Evolutionary conservation across 1,284 basidiomycete genomes (phyloP).

Genomic region (Apiotrichum domesticum): DNA sequence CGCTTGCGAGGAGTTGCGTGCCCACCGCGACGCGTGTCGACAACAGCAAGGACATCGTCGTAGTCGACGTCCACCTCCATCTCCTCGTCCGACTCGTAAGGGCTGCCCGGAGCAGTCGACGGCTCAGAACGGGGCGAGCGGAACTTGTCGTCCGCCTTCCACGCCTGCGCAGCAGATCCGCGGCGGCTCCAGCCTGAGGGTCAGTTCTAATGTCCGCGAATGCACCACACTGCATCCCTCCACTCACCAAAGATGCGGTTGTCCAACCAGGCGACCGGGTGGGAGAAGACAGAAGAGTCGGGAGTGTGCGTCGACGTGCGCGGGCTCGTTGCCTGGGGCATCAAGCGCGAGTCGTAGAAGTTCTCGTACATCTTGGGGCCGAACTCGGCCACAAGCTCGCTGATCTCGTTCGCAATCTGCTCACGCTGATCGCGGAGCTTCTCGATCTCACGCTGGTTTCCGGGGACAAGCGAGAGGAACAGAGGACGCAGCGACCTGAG

Average conservation of each 20-base stretch:
- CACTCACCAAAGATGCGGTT: slow-evolving; percentile 44
- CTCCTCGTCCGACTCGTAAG: slow-evolving; percentile 44
- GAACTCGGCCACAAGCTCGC: slow-evolving; percentile 78
- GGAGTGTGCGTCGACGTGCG: slow-evolving; percentile 31
- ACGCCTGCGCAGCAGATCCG: slow-evolving; percentile 38
- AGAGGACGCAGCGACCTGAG: slow-evolving; percentile 82
- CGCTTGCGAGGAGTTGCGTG: slow-evolving; percentile 23
- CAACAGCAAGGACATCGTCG: slow-evolving; percentile 48
- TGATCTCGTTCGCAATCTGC: slow-evolving; percentile 78
- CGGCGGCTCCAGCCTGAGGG: slow-evolving; percentile 34
- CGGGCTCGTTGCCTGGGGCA: slow-evolving; percentile 78
- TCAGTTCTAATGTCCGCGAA: slow-evolving; percentile 5
- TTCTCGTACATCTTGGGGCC: slow-evolving; percentile 83
- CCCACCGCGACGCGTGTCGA: slow-evolving; percentile 33
- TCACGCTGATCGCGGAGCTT: slow-evolving; percentile 73
- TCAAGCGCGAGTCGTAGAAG: slow-evolving; percentile 79
- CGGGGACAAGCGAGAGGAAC: slow-evolving; percentile 82
- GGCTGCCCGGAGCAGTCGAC: slow-evolving; percentile 34
- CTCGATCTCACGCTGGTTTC: slow-evolving; percentile 78
- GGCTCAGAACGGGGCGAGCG: slow-evolving; percentile 29
- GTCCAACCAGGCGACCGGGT: slow-evolving; percentile 47
- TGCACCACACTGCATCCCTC: neutral
- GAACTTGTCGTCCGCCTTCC: slow-evolving; percentile 34
- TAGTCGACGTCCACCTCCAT: slow-evolving; percentile 50
- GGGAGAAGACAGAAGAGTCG: slow-evolving; percentile 43